These are phyloP conservation scores for Cercospora sp. DNA, from an alignment of 2,329 filamentous ascomycete genomes.

Conservation along the genomic window DNA sequence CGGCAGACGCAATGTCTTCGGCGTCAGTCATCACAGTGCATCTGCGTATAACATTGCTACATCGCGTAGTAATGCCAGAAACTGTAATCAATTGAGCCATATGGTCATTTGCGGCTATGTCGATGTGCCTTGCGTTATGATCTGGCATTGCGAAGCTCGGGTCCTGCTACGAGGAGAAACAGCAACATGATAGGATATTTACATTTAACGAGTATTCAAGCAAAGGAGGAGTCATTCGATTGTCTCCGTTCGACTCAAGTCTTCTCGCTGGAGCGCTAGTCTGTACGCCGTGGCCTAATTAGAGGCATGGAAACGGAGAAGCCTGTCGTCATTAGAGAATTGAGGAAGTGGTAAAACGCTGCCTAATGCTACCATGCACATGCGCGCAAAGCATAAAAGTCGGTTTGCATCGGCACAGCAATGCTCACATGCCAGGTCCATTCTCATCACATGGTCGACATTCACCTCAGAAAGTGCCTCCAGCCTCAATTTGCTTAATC, in stretches of 20 bases:
- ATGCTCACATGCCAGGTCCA: not conserved
- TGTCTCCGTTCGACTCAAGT: not conserved
- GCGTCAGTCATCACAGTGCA: not conserved
- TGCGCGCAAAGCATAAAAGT: not conserved
- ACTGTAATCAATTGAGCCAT: not conserved
- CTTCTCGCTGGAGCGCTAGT: not conserved
- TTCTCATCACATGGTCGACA: not conserved
- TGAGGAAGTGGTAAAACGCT: not conserved
- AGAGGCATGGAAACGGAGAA: not conserved
- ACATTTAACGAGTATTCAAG: too few species aligned
- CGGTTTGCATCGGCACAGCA: not conserved
- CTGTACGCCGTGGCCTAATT: not conserved
- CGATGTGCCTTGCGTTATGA: not conserved
- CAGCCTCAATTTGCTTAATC: slow-evolving; percentile 4
- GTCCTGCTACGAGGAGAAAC: not conserved
- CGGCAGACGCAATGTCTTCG: not conserved
- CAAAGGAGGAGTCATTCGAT: too few species aligned
- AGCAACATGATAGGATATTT: not conserved
- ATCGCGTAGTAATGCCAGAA: too few species aligned
- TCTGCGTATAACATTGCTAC: not conserved
- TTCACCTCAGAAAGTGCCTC: not conserved
- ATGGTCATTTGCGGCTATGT: not conserved
- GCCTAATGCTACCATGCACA: not conserved
- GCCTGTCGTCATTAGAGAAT: not conserved
- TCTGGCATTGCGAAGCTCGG: not conserved